phyloP scores from a whole-genome alignment of 257 asterid species.

The Fraxinus pennsylvanica region DNA sequence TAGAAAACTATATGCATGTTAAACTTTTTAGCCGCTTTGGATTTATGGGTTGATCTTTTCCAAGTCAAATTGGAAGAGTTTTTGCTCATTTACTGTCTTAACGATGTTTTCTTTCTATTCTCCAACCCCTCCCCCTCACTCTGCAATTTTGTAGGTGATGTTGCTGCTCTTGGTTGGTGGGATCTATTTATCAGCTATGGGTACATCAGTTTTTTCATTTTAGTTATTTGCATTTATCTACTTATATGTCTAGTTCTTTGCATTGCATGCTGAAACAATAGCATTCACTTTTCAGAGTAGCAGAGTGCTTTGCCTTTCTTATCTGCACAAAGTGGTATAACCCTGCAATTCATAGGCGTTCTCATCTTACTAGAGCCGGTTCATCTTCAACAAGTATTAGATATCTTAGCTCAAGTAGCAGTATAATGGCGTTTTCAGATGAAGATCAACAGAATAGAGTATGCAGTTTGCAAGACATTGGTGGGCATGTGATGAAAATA shows the following conservation, averaged over 20 bases:
- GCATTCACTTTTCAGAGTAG: slow-evolving; percentile 62
- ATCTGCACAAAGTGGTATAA: slow-evolving; percentile 95
- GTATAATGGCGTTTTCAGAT: slow-evolving; percentile 51
- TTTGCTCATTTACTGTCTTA: slow-evolving; percentile 2
- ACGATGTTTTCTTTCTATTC: slow-evolving; percentile 7
- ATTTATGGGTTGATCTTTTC: background rate
- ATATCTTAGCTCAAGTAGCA: slow-evolving; percentile 53
- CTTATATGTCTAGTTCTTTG: background rate
- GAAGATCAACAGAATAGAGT: slow-evolving; percentile 63
- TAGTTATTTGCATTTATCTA: slow-evolving; percentile 7
- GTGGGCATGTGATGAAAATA: slow-evolving; percentile 92
- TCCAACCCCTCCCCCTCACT: background rate
- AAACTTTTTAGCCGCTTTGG: background rate
- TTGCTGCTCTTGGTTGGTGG: slow-evolving; percentile 98
- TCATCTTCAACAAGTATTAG: slow-evolving; percentile 56
- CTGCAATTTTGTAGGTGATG: slow-evolving; percentile 69
- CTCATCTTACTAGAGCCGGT: slow-evolving; percentile 44
- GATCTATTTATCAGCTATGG: slow-evolving; percentile 92
- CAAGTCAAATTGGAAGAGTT: background rate
- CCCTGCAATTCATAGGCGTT: slow-evolving; percentile 85
- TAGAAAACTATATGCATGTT: background rate
- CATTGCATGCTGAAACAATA: slow-evolving; percentile 23
- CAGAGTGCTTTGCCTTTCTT: slow-evolving; percentile 90
- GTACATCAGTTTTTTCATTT: slow-evolving; percentile 38
- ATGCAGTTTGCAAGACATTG: slow-evolving; percentile 88